These are phyloP conservation scores for Suhomyces coccinellae DNA, from an alignment of 1,139 yeast genomes.

Conservation along the genomic window DNA sequence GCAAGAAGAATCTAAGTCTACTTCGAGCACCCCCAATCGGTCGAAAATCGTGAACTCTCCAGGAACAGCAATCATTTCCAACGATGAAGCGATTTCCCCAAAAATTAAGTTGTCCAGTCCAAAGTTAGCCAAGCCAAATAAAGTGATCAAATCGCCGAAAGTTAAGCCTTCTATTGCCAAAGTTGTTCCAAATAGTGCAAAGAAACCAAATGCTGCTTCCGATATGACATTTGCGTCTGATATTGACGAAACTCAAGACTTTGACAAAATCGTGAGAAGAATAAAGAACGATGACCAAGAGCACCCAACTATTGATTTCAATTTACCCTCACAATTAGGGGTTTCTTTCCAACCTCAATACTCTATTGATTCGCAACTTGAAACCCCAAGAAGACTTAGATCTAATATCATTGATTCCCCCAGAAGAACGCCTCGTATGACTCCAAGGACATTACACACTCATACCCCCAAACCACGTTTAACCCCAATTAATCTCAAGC, in stretches of 20 bases:
- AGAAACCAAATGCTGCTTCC: not conserved
- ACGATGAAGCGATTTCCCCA: constrained; percentile 7
- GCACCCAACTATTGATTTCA: constrained; percentile 15
- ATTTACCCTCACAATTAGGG: constrained; percentile 30
- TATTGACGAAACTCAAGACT: constrained; percentile 28
- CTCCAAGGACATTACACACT: constrained; percentile 9
- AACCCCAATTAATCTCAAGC: constrained; percentile 13
- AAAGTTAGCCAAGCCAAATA: constrained; percentile 3
- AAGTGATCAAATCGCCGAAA: constrained; percentile 3
- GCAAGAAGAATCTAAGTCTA: not conserved
- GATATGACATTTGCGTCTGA: constrained; percentile 16
- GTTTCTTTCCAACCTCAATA: constrained; percentile 22
- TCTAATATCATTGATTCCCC: constrained; percentile 16
- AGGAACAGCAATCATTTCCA: constrained; percentile 10
- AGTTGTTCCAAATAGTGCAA: not conserved
- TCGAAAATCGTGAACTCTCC: constrained; percentile 2
- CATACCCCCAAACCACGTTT: constrained; percentile 19
- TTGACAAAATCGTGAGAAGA: constrained; percentile 22
- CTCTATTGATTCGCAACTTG: constrained; percentile 12
- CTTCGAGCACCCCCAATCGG: constrained; percentile 10
- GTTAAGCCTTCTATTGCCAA: too few species aligned
- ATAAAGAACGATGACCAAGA: constrained; percentile 16
- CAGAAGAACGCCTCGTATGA: constrained; percentile 10
- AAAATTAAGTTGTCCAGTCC: not conserved
- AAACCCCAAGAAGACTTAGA: constrained; percentile 14